phyloP scores from a whole-genome alignment of 164 flowering plant species.

The Magnolia changhungtana region DNA sequence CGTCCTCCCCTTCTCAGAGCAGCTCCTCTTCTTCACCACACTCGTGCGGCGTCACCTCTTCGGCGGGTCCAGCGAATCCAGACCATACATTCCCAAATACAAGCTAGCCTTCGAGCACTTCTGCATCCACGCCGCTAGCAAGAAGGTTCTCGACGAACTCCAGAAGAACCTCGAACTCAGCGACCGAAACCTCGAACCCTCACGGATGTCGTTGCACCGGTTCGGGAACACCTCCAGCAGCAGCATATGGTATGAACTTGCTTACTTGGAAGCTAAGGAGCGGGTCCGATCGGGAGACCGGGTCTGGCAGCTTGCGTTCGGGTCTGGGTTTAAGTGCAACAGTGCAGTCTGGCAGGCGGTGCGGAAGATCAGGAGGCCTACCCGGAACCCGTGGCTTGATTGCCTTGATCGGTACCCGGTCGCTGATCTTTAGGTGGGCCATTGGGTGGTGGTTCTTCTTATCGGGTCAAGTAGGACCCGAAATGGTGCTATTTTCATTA shows the following conservation, averaged over 20 bases:
- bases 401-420: slow-evolving; percentile 56
- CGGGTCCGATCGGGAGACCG: slow-evolving; percentile 72
- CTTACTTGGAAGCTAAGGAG: slow-evolving; percentile 85
- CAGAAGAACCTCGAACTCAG: slow-evolving; percentile 79
- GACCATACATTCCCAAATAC: slow-evolving; percentile 81
- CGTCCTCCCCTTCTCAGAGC: slow-evolving; percentile 90
- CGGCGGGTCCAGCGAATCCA: slow-evolving; percentile 39
- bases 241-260: slow-evolving; percentile 93
- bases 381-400: slow-evolving; percentile 76
- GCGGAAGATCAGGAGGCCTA: slow-evolving; percentile 47
- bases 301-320: slow-evolving; percentile 85
- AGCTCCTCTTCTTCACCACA: slow-evolving; percentile 67
- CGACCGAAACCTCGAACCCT: slow-evolving; percentile 74
- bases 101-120: slow-evolving; percentile 97
- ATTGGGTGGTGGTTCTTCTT: no score
- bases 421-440: no score
- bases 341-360: slow-evolving; percentile 76
- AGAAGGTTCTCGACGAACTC: slow-evolving; percentile 68
- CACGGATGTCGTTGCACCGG: slow-evolving; percentile 73
- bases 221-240: slow-evolving; percentile 96
- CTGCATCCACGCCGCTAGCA: slow-evolving; percentile 90
- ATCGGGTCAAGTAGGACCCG: no score
- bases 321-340: slow-evolving; percentile 96
- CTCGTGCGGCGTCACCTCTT: slow-evolving; percentile 47
- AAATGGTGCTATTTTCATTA: no score